Conservation (phyloP, 1,284 basidiomycete genomes). For the Cryptococcus hybrid region DNA sequence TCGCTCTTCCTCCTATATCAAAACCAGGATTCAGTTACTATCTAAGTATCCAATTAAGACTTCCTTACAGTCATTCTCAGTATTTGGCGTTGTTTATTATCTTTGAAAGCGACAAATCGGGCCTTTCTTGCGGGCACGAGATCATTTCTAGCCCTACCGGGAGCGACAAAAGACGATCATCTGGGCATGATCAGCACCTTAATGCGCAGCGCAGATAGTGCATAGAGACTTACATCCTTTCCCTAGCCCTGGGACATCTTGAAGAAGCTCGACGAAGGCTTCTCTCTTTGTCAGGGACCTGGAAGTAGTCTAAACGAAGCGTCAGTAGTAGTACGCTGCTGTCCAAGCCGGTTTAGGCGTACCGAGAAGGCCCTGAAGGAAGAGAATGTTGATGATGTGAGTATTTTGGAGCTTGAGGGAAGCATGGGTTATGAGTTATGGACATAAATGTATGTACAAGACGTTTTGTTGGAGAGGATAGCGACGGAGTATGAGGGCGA, state of each 20-base stretch:
- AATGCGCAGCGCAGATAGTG: neutral
- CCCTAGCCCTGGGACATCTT: conserved; percentile 35
- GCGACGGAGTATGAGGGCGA: too few relatives aligned
- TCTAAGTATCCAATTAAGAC: neutral
- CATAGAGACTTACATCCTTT: conserved; percentile 11
- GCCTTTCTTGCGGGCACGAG: conserved; percentile 35
- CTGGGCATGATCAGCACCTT: conserved; percentile 55
- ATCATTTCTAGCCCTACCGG: conserved; percentile 34
- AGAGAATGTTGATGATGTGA: conserved; percentile 10
- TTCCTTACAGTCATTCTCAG: conserved; percentile 14
- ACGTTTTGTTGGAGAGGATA: too few relatives aligned
- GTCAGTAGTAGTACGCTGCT: neutral
- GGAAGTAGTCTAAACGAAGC: conserved; percentile 21
- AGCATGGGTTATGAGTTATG: conserved; percentile 15
- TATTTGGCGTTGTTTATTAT: conserved; percentile 8
- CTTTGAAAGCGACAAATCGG: conserved; percentile 22
- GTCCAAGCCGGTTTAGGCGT: neutral
- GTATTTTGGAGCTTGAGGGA: conserved; percentile 29
- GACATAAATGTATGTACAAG: too few relatives aligned
- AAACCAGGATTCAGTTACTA: neutral
- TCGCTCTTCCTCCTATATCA: conserved; percentile 9
- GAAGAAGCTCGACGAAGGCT: conserved; percentile 36
- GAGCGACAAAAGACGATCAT: conserved; percentile 36
- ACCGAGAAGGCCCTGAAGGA: conserved; percentile 12
- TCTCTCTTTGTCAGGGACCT: conserved; percentile 8